Percentiles rank a stretch among this genome's conserved stretches.
Conservation (phyloP, 139 green algal species). For the Chlamydomonas sphaeroides region DNA sequence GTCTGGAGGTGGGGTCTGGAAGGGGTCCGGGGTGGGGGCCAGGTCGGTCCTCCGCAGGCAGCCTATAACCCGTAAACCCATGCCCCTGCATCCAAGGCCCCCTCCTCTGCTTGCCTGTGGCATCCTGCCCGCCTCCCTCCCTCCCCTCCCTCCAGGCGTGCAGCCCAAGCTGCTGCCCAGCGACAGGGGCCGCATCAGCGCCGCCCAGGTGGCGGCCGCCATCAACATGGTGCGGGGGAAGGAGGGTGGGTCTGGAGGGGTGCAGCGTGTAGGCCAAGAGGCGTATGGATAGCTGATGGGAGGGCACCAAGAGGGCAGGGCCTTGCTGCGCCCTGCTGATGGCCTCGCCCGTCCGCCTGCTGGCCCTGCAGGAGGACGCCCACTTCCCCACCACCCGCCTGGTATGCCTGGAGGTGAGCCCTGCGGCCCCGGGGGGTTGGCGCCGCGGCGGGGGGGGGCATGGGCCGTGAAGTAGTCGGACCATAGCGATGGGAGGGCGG, state of each 20-base stretch:
- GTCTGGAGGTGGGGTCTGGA: no score
- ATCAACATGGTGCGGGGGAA: conserved; percentile 38
- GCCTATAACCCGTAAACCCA: no score
- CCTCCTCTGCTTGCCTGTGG: no score
- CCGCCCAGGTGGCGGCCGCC: conserved; percentile 25
- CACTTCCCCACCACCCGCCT: conserved; percentile 71
- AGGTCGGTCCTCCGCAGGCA: no score
- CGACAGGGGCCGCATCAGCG: conserved; percentile 41
- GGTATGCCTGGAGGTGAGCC: conserved; percentile 80
- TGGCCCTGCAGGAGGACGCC: conserved; percentile 57
- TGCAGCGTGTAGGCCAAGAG: background rate
- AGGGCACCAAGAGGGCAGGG: no score
- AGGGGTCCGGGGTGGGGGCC: background rate
- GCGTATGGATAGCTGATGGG: no score
- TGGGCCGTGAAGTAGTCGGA: no score
- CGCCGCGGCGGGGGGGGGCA: no score
- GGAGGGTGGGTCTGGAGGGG: background rate
- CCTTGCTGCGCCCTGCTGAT: no score
- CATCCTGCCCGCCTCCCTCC: background rate
- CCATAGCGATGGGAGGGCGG: no score
- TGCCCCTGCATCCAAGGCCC: background rate
- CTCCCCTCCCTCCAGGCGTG: conserved; percentile 24
- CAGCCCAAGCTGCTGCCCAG: conserved; percentile 45
- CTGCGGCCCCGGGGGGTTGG: no score
- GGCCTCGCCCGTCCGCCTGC: no score